A percentile compares a stretch with the other conserved stretches of the same genome.
phyloP scores from a whole-genome alignment of 2,329 filamentous ascomycete species.

The Hypoxylon sp. region DNA sequence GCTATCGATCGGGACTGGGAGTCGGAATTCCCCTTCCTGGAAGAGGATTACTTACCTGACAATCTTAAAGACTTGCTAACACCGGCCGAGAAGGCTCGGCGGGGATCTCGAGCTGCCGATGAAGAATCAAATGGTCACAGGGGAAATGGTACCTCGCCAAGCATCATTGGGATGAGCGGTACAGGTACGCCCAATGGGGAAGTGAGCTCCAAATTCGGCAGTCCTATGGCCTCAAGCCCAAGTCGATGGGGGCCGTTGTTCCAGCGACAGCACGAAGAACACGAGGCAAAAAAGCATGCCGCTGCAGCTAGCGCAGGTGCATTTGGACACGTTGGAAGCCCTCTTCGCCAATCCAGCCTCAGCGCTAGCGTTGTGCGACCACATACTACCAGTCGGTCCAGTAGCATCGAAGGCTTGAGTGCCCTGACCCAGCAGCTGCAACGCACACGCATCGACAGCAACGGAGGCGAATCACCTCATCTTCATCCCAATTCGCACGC shows the following conservation, averaged over 20 bases:
- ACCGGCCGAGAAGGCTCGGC: conserved; percentile 75
- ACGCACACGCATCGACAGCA: conserved; percentile 69
- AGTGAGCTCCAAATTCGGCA: conserved; percentile 71
- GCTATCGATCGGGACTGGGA: conserved; percentile 77
- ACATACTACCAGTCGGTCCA: conserved; percentile 60
- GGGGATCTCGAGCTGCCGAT: conserved; percentile 72
- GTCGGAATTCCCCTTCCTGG: conserved; percentile 78
- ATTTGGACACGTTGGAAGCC: conserved; percentile 77
- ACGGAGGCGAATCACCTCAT: conserved; percentile 60
- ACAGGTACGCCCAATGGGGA: conserved; percentile 60
- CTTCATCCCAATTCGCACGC: conserved; percentile 65
- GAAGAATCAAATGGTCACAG: conserved; percentile 61
- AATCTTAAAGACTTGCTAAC: conserved; percentile 77
- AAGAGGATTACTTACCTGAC: conserved; percentile 90
- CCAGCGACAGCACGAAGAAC: conserved; percentile 72
- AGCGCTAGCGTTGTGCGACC: conserved; percentile 67
- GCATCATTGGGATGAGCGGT: conserved; percentile 57
- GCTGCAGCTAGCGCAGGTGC: conserved; percentile 63
- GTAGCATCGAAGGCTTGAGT: conserved; percentile 67
- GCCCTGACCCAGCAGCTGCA: conserved; percentile 75
- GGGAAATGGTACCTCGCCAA: conserved; percentile 56
- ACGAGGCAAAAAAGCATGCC: conserved; percentile 63
- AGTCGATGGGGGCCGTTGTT: conserved; percentile 74
- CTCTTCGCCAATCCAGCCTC: conserved; percentile 74
- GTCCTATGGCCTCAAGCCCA: conserved; percentile 71